Evolutionary conservation across 2,329 filamentous ascomycete species (phyloP).

Genomic region (Aspergillus jensenii): DNA sequence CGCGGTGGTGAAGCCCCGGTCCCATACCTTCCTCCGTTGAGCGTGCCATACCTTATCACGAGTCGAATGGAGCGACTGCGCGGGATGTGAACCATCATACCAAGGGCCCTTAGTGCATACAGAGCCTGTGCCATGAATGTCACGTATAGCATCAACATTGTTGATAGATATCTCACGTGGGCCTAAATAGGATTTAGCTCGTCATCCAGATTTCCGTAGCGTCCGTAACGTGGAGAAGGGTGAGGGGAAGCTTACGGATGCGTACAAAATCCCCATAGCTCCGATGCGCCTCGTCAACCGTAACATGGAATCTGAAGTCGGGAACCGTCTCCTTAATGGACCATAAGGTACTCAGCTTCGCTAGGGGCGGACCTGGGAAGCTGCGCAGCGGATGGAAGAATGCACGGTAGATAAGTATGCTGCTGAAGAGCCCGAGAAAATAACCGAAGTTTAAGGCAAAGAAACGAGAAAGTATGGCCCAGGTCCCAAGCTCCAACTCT

Average conservation of each 20-base stretch:
- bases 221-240: background rate
- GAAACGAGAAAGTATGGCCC: background rate
- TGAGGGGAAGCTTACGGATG: background rate
- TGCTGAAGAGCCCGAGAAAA: background rate
- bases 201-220: background rate
- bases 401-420: slow-evolving; percentile 7
- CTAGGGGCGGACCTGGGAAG: slow-evolving; percentile 9
- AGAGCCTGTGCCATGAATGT: slow-evolving; percentile 3
- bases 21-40: background rate
- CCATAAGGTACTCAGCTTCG: background rate
- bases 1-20: background rate
- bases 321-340: background rate
- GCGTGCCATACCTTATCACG: background rate
- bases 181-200: background rate
- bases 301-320: background rate
- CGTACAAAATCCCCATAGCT: background rate
- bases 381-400: slow-evolving; percentile 16
- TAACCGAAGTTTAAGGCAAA: background rate
- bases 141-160: background rate
- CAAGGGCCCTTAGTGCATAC: background rate
- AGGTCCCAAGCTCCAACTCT: background rate
- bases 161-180: slow-evolving; percentile 9
- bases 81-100: background rate
- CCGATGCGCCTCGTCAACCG: slow-evolving; percentile 2
- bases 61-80: background rate